Conservation (phyloP, 345 rosid species). For the Boechera retrofracta region DNA sequence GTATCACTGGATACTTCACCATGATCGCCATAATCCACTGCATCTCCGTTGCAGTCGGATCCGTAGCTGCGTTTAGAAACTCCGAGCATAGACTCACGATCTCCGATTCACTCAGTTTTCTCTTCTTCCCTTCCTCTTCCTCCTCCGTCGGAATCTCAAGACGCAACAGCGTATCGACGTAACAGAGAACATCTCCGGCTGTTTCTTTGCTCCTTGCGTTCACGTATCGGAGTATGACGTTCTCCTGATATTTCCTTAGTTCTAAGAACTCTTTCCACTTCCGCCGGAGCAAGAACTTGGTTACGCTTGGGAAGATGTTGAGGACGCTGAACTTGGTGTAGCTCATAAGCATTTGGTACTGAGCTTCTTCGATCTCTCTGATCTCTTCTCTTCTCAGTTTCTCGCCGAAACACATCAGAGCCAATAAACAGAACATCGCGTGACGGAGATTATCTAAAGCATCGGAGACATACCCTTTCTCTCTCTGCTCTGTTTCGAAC, state of each 20-base stretch:
- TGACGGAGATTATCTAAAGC: constrained; percentile 43
- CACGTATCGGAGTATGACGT: constrained; percentile 36
- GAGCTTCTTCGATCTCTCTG: constrained; percentile 46
- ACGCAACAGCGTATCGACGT: constrained; percentile 44
- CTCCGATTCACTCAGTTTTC: constrained; percentile 45
- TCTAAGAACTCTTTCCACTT: constrained; percentile 42
- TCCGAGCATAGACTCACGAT: constrained; percentile 45
- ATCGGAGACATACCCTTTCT: constrained; percentile 36
- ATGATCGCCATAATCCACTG: constrained; percentile 50
- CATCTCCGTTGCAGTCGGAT: constrained; percentile 45
- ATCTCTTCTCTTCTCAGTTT: constrained; percentile 45
- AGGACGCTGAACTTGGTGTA: constrained; percentile 46
- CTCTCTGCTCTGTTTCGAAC: constrained; percentile 38
- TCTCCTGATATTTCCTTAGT: constrained; percentile 41
- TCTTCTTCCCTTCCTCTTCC: constrained; percentile 31
- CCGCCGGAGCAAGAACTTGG: constrained; percentile 42
- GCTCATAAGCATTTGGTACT: constrained; percentile 35
- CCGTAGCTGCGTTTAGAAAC: constrained; percentile 47
- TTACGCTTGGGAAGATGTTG: constrained; percentile 48
- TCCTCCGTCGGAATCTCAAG: constrained; percentile 42
- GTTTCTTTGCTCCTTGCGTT: constrained; percentile 28
- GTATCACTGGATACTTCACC: constrained; percentile 48
- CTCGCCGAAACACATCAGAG: constrained; percentile 50
- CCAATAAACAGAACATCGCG: constrained; percentile 45
- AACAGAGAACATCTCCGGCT: constrained; percentile 39